Percentiles rank a stretch among this genome's conserved stretches.
These are phyloP conservation scores for Xylaria sp. DNA, from an alignment of 2,329 filamentous ascomycete genomes.

Conservation along the genomic window DNA sequence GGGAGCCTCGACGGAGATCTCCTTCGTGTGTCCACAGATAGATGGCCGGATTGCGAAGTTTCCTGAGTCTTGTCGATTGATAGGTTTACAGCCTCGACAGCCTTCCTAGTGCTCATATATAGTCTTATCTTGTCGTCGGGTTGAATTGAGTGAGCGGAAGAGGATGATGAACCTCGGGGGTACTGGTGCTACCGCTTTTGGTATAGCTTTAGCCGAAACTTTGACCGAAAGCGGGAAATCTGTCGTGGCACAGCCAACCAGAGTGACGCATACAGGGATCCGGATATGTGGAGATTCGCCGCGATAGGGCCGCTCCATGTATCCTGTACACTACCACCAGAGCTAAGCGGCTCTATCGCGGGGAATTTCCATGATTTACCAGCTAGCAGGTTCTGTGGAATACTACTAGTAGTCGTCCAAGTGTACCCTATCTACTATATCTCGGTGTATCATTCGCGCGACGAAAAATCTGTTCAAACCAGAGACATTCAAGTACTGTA, in stretches of 20 bases:
- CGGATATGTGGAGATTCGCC: constrained; percentile 43
- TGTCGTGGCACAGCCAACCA: constrained; percentile 35
- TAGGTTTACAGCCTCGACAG: neutral
- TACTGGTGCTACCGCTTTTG: constrained; percentile 23
- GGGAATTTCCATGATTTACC: constrained; percentile 41
- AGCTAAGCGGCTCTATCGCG: constrained; percentile 49
- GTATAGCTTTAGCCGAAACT: constrained; percentile 26
- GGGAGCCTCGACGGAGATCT: neutral
- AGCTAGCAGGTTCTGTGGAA: constrained; percentile 22
- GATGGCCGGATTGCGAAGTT: neutral
- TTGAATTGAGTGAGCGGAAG: neutral
- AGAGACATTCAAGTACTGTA: neutral
- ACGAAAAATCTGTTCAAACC: constrained; percentile 7
- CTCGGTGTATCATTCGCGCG: neutral
- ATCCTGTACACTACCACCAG: constrained; percentile 11
- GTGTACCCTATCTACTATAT: neutral
- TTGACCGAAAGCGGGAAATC: constrained; percentile 35
- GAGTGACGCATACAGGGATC: constrained; percentile 32
- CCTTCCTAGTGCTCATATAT: neutral
- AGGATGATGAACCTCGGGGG: constrained; percentile 10
- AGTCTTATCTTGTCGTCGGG: neutral
- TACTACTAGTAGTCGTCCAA: neutral
- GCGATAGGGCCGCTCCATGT: constrained; percentile 50
- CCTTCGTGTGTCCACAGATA: neutral
- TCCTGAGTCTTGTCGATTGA: neutral